Conservation (phyloP, 495 filamentous ascomycete species). For the Penicillium ucsense region DNA sequence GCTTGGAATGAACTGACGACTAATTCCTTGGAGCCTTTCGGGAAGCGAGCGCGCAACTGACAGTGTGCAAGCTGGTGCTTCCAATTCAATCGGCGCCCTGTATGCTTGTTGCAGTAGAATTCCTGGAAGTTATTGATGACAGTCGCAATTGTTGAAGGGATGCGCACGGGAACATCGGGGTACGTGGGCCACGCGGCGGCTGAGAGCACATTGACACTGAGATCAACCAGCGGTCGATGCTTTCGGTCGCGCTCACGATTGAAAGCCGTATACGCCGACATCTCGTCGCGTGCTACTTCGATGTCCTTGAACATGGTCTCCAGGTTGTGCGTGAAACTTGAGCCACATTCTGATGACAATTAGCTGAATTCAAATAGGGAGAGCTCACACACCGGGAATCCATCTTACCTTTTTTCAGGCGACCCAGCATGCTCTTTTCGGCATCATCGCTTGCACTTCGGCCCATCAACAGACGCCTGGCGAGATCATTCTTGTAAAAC, state of each 20-base stretch:
- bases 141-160: constrained; percentile 61
- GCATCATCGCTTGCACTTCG: constrained; percentile 90
- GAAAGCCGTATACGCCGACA: constrained; percentile 59
- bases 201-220: constrained; percentile 79
- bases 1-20: constrained; percentile 85
- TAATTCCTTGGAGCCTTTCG: constrained; percentile 71
- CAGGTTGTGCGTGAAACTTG: constrained; percentile 88
- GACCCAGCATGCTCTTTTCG: constrained; percentile 85
- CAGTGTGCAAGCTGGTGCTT: constrained; percentile 86
- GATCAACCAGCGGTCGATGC: constrained; percentile 51
- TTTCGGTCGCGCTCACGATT: constrained; percentile 34
- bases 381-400: constrained; percentile 2
- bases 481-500: constrained; percentile 97
- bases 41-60: constrained; percentile 68
- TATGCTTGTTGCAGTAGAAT: constrained; percentile 81
- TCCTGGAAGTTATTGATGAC: constrained; percentile 64
- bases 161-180: constrained; percentile 62
- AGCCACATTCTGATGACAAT: constrained; percentile 63
- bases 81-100: constrained; percentile 77
- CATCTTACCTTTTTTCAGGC: constrained; percentile 71
- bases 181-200: constrained; percentile 88
- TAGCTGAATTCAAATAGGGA: neutral
- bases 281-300: constrained; percentile 78
- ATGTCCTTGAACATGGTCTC: constrained; percentile 99
- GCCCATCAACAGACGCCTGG: constrained; percentile 76